Evolutionary conservation across 768 basidiomycete species (phyloP), one percentile per base, ranked within the genome.

Genomic region (Brasilioporus rufonigricans): DNA sequence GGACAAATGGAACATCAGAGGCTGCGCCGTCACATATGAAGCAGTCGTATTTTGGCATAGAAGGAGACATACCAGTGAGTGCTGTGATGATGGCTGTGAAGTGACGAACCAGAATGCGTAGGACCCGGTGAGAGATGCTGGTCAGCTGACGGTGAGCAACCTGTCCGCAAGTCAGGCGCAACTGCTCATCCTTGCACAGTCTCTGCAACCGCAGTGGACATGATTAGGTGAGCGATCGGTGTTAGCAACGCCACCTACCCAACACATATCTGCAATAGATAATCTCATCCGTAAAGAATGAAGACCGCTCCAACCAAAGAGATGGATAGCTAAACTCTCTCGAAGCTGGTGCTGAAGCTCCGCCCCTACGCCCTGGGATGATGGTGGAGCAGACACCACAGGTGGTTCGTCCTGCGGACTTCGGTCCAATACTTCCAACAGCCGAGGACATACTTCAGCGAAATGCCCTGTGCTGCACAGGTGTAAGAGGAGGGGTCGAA

Each of bases 1-100:
- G 68, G 13, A 84, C 79, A 60, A 90, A 89, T n/a, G 83, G 82
- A 44, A 84, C 68, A 62, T 90, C 87, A 33, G 73, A 69, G 44
- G 70, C 88, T 90, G 61, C 24, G 53, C 48, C 55, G 33, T 58
- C 57, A 62, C 46, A 52, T 23, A 57, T 65, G 48, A 45, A 44
- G 31, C 21, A n/a, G 5, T 26, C 44, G 43, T 54, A 57, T 27
- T 48, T 40, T 32, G 39, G 40, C 21, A 60, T 39, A 41, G 55
- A 55, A 51, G 33, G 41, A 49, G 35, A 70, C 80, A 18, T 56
- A 86, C 85, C 59, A 44, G 74, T 71, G 13, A 87, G 71, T 41
- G 74, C 60, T 32, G 66, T 54, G 39, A 75, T 66, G 27, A 80
- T 74, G 26, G 82, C 80, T 18, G 67, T 61, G 31, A 86, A 67